phyloP scores from a whole-genome alignment of 768 basidiomycete genomes.

The Lyophyllum decastes region DNA sequence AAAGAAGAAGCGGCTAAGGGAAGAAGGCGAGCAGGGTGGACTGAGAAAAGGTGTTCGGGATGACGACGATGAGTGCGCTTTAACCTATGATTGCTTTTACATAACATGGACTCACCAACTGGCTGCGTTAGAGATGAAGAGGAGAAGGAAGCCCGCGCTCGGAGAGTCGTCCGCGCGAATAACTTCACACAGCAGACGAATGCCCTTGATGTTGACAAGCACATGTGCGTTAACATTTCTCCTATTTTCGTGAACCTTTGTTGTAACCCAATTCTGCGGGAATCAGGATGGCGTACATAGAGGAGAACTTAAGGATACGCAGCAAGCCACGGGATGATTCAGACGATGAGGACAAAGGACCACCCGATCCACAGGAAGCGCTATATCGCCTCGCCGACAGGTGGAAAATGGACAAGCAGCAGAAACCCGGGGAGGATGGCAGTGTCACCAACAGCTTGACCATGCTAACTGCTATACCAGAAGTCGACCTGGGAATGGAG shows the following conservation, averaged over 20 bases:
- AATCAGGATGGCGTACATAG: constrained; percentile 95
- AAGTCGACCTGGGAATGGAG: constrained; percentile 99
- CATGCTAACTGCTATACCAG: constrained; percentile 98
- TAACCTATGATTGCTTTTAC: background rate
- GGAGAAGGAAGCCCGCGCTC: constrained; percentile 69
- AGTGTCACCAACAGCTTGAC: constrained; percentile 90
- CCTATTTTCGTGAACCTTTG: background rate
- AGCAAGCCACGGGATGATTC: constrained; percentile 53
- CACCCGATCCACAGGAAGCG: constrained; percentile 74
- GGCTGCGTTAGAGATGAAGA: constrained; percentile 50
- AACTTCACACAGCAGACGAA: constrained; percentile 99
- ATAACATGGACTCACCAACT: background rate
- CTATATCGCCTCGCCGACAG: constrained; percentile 72
- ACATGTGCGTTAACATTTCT: constrained; percentile 67
- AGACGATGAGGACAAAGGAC: constrained; percentile 41
- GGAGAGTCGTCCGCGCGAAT: constrained; percentile 76
- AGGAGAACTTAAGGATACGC: constrained; percentile 84
- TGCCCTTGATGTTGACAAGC: constrained; percentile 94
- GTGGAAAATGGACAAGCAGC: constrained; percentile 59
- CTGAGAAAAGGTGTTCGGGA: constrained; percentile 48
- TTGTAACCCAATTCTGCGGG: background rate
- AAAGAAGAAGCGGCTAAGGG: constrained; percentile 59
- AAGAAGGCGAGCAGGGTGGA: constrained; percentile 52
- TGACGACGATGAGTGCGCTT: constrained; percentile 64
- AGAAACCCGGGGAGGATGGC: constrained; percentile 77